phyloP scores from a whole-genome alignment of 768 basidiomycete species.

The Cyclocybe cylindracea region DNA sequence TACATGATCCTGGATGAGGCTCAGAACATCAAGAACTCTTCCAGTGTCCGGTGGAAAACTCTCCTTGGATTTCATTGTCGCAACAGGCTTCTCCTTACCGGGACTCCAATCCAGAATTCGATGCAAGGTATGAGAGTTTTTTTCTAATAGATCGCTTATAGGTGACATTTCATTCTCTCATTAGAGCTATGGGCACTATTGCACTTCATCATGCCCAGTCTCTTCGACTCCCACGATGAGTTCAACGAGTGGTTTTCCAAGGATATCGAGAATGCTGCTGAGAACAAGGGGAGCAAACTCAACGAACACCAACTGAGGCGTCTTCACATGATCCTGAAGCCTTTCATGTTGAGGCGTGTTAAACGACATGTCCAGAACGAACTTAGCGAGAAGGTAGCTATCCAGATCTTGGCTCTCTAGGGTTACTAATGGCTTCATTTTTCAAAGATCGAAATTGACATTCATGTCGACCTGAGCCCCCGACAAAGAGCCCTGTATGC shows the following conservation, averaged over 20 bases:
- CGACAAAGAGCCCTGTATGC: conserved; percentile 90
- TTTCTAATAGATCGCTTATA: background rate
- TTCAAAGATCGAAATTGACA: conserved; percentile 90
- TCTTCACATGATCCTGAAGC: conserved; percentile 97
- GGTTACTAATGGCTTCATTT: background rate
- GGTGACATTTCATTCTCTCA: conserved; percentile 2
- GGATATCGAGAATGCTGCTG: conserved; percentile 94
- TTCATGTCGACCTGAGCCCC: conserved; percentile 92
- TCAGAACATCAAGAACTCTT: conserved; percentile 98
- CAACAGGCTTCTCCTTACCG: conserved; percentile 92
- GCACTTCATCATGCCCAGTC: conserved; percentile 99
- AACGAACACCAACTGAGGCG: conserved; percentile 95
- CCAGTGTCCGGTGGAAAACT: conserved; percentile 96
- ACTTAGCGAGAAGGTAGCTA: conserved; percentile 88
- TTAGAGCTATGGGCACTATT: conserved; percentile 96
- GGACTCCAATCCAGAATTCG: conserved; percentile 98
- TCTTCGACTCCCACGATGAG: conserved; percentile 99
- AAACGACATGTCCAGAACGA: conserved; percentile 99
- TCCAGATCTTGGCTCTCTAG: conserved; percentile 5
- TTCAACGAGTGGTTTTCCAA: conserved; percentile 99
- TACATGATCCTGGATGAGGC: conserved; percentile 99
- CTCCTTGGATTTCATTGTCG: conserved; percentile 94
- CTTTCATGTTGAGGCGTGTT: conserved; percentile 97
- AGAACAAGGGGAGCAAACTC: conserved; percentile 87
- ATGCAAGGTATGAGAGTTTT: conserved; percentile 80